Evolutionary conservation across 768 basidiomycete species (phyloP).

Genomic region (Boletus sp.): DNA sequence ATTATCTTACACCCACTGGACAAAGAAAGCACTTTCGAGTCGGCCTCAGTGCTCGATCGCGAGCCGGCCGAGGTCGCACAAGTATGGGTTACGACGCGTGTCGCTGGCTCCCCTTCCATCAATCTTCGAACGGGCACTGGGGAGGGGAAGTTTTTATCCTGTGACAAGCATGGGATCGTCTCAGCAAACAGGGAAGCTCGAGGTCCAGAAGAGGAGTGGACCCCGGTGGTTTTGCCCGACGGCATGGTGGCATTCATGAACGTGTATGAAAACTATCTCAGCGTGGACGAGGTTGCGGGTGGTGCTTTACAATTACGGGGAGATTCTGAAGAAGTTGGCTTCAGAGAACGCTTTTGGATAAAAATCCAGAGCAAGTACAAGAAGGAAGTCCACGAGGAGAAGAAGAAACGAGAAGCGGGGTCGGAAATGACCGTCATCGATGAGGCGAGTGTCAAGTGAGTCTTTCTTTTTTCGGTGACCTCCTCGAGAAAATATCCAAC

Average conservation of each 20-base stretch:
- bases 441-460: slow-evolving; percentile 73
- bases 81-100: slow-evolving; percentile 87
- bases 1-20: slow-evolving; percentile 65
- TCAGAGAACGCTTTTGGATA: slow-evolving; percentile 82
- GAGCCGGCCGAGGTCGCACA: slow-evolving; percentile 80
- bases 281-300: slow-evolving; percentile 84
- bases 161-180: slow-evolving; percentile 81
- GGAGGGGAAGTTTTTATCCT: slow-evolving; percentile 87
- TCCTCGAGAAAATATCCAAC: neutral
- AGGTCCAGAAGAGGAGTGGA: slow-evolving; percentile 94
- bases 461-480: slow-evolving; percentile 15
- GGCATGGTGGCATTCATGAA: slow-evolving; percentile 88
- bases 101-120: slow-evolving; percentile 79
- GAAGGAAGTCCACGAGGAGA: slow-evolving; percentile 75
- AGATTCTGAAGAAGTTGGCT: slow-evolving; percentile 83
- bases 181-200: slow-evolving; percentile 84
- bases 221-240: slow-evolving; percentile 73
- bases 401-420: slow-evolving; percentile 62
- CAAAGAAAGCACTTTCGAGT: slow-evolving; percentile 50
- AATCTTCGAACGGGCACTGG: slow-evolving; percentile 86
- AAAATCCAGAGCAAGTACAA: slow-evolving; percentile 90
- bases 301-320: slow-evolving; percentile 74
- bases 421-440: slow-evolving; percentile 54
- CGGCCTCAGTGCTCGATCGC: slow-evolving; percentile 53
- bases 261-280: slow-evolving; percentile 84